Conservation (phyloP, 2,329 filamentous ascomycete species). For the Colletotrichum eleusines region DNA sequence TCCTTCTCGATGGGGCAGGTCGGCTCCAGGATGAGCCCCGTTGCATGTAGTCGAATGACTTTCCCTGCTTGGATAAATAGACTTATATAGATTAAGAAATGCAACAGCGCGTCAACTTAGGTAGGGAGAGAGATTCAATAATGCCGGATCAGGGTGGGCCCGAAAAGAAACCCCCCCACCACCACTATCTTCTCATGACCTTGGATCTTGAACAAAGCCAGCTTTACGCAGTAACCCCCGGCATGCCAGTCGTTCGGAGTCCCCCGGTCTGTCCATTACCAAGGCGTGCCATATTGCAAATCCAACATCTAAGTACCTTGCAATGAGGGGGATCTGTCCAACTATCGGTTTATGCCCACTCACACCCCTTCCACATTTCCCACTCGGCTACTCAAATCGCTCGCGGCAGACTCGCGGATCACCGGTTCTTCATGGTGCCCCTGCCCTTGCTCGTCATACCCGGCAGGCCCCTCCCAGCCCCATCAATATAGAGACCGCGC, state of each 20-base stretch:
- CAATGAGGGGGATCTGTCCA: constrained; percentile 26
- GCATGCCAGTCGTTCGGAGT: background rate
- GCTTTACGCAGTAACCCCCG: background rate
- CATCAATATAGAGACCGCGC: constrained; percentile 12
- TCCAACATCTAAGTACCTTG: constrained; percentile 37
- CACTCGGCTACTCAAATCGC: constrained; percentile 2
- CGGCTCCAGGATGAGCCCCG: background rate
- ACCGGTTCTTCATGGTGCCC: constrained; percentile 16
- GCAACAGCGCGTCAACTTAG: too few relatives aligned
- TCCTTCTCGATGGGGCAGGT: background rate
- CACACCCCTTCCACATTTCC: constrained; percentile 7
- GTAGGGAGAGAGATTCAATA: background rate
- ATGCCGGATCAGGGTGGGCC: too few relatives aligned
- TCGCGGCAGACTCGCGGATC: constrained; percentile 13
- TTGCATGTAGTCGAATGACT: background rate
- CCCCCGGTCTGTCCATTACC: constrained; percentile 3
- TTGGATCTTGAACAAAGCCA: constrained; percentile 21
- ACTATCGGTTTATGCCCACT: constrained; percentile 25
- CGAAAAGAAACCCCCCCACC: too few relatives aligned
- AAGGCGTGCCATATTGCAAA: background rate
- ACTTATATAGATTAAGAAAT: background rate
- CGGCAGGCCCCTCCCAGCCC: constrained; percentile 16
- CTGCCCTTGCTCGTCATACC: constrained; percentile 31
- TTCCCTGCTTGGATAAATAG: constrained; percentile 12
- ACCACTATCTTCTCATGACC: constrained; percentile 1